Evolutionary conservation across 306 rosid genomes (phyloP).

Genomic region (Abrus pulchellus): DNA sequence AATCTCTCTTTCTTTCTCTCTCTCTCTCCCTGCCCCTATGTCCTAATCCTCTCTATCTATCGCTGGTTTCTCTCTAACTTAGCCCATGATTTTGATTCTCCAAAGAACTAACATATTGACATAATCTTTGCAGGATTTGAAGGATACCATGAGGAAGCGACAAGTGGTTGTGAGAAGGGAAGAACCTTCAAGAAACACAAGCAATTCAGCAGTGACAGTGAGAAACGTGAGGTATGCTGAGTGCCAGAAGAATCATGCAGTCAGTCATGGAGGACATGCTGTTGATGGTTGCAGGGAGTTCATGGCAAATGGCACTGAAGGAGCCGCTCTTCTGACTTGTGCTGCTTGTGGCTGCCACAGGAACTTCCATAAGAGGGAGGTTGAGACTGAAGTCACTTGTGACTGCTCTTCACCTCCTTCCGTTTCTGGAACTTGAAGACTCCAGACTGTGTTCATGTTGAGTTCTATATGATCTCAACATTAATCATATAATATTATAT

Average conservation of each 20-base stretch:
- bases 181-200: slow-evolving; percentile 23
- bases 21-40: neutral
- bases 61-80: neutral
- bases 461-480: neutral
- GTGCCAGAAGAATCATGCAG: slow-evolving; percentile 78
- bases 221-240: slow-evolving; percentile 57
- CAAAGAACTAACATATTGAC: neutral
- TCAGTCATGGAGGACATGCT: slow-evolving; percentile 58
- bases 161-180: slow-evolving; percentile 61
- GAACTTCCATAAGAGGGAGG: slow-evolving; percentile 62
- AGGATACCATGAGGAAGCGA: slow-evolving; percentile 66
- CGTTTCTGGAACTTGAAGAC: neutral
- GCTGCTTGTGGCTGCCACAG: slow-evolving; percentile 80
- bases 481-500: too few relatives aligned
- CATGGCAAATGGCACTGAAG: slow-evolving; percentile 66
- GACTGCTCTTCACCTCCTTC: neutral
- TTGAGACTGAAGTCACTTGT: neutral
- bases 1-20: neutral
- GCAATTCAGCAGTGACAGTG: slow-evolving; percentile 23
- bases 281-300: slow-evolving; percentile 79
- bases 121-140: neutral
- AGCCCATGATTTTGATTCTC: neutral
- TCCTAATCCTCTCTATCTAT: neutral
- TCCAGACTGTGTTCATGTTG: neutral
- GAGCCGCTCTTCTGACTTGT: slow-evolving; percentile 63